These are phyloP conservation scores for Phytophthora chlamydospora DNA, from an alignment of 352 stramenopile species.

Conservation along the genomic window DNA sequence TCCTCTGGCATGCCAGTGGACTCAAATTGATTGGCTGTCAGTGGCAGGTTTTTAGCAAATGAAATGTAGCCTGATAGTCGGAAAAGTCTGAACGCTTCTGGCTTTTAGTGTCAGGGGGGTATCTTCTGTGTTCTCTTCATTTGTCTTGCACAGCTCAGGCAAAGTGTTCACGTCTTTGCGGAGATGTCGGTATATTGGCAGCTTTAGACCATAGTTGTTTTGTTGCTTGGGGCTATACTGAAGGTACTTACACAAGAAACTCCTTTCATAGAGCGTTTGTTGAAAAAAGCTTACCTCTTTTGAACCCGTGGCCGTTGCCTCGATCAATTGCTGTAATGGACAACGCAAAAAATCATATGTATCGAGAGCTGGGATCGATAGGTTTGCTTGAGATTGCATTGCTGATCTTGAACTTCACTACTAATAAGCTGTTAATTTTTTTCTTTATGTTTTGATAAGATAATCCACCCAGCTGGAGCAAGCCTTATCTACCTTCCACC, in stretches of 20 bases:
- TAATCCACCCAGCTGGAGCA: constrained; percentile 10
- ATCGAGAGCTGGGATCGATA: background rate
- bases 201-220: constrained; percentile 14
- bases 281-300: constrained; percentile 6
- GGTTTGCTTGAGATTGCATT: background rate
- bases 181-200: constrained; percentile 7
- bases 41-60: too few relatives aligned
- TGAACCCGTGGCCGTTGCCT: constrained; percentile 13
- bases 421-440: background rate
- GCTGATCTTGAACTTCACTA: background rate
- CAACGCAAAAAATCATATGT: constrained; percentile 12
- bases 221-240: constrained; percentile 9
- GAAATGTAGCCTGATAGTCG: too few relatives aligned
- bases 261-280: constrained; percentile 12
- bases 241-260: constrained; percentile 13
- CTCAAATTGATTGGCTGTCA: too few relatives aligned
- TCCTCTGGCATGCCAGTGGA: too few relatives aligned
- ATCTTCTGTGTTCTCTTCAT: too few relatives aligned
- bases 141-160: too few relatives aligned
- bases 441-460: background rate
- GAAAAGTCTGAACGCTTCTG: too few relatives aligned
- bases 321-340: constrained; percentile 11
- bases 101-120: too few relatives aligned
- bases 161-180: too few relatives aligned
- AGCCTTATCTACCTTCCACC: background rate